Evolutionary conservation across 345 rosid genomes (phyloP).

Genomic region (Gossypium raimondii): DNA sequence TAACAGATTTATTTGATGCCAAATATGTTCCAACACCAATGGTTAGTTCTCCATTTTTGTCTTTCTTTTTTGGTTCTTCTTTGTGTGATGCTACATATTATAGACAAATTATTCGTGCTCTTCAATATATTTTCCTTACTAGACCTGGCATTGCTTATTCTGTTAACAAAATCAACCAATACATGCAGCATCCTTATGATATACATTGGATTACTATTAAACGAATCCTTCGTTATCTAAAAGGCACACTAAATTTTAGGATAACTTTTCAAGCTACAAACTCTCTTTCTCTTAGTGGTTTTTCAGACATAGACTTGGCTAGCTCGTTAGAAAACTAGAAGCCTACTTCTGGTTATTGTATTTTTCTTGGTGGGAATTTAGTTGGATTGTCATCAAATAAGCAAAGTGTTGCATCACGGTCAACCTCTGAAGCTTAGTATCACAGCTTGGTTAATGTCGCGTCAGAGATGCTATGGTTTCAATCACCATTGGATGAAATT

Average conservation of each 20-base stretch:
- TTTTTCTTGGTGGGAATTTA: not conserved
- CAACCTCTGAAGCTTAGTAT: not conserved
- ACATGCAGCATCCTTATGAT: not conserved
- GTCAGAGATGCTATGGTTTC: not conserved
- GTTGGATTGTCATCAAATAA: too few relatives aligned
- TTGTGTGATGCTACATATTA: too few relatives aligned
- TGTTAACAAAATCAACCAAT: not conserved
- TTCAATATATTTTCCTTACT: not conserved
- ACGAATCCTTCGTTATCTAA: too few relatives aligned
- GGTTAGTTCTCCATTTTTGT: not conserved
- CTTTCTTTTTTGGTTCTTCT: too few relatives aligned
- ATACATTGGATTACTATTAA: not conserved
- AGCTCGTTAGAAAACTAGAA: too few relatives aligned
- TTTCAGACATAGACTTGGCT: not conserved
- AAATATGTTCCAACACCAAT: not conserved
- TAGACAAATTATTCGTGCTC: not conserved
- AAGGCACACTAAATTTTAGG: not conserved
- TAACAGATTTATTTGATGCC: too few relatives aligned
- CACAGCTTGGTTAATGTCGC: not conserved
- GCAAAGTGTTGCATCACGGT: not conserved
- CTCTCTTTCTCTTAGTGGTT: not conserved
- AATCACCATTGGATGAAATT: too few relatives aligned
- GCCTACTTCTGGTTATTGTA: not conserved
- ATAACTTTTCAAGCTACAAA: not conserved
- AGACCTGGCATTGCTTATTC: not conserved